Conservation (phyloP, 208 protist genomes). For the Leishmania gerbilli region DNA sequence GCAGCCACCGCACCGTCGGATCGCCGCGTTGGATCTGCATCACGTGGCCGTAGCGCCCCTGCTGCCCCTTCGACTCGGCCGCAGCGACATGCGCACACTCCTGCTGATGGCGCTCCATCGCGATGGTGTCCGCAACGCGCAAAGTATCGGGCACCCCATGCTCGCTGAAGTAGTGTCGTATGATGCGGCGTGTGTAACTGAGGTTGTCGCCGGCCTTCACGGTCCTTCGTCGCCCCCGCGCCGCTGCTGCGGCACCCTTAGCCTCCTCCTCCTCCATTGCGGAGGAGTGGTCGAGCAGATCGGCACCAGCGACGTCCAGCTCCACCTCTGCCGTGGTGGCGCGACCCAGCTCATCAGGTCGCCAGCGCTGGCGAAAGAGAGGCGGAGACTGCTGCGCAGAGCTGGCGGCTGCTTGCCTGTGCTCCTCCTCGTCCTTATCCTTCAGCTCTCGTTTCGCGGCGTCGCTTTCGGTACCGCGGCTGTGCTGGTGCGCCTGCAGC, state of each 20-base stretch:
- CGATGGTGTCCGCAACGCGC: conserved; percentile 48
- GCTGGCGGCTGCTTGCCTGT: neutral
- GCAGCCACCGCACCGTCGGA: conserved; percentile 43
- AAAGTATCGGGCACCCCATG: conserved; percentile 56
- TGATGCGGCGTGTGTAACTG: conserved; percentile 40
- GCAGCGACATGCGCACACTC: conserved; percentile 4
- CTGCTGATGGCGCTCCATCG: conserved; percentile 26
- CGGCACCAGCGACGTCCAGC: conserved; percentile 42
- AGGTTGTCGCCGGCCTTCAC: conserved; percentile 36
- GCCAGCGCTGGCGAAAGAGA: conserved; percentile 16
- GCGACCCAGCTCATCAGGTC: conserved; percentile 36
- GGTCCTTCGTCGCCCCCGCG: neutral
- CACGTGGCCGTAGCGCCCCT: conserved; percentile 42
- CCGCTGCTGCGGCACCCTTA: neutral
- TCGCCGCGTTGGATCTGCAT: conserved; percentile 51
- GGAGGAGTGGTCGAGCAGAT: conserved; percentile 11
- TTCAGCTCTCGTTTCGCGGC: neutral
- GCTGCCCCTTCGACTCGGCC: neutral
- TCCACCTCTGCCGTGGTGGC: conserved; percentile 57
- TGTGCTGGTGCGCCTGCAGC: neutral
- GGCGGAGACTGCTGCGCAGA: neutral
- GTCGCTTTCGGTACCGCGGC: neutral
- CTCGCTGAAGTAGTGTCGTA: conserved; percentile 61
- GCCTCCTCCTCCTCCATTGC: neutral
- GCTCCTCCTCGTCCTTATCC: neutral